Conservation (phyloP, 75 land plant species). For the Selaginella moellendorffii region DNA sequence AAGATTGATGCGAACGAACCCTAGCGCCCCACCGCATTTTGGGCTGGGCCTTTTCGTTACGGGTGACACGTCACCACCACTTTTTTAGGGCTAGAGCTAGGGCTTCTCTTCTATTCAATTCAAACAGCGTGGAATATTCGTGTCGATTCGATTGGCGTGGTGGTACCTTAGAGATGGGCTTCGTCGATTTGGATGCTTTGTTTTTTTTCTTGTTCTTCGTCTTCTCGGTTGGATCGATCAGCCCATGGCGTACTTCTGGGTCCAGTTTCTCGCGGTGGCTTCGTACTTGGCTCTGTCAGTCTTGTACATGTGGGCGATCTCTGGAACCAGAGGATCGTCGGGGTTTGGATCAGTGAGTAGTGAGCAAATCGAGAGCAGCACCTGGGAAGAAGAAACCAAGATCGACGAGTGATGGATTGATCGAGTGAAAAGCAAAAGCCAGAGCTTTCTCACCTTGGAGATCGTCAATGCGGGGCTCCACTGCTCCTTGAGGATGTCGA, state of each 20-base stretch:
- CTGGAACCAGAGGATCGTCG: conserved; percentile 43
- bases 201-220: too few relatives aligned
- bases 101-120: too few relatives aligned
- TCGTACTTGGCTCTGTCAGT: conserved; percentile 37
- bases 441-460: conserved; percentile 41
- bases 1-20: neutral
- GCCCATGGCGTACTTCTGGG: conserved; percentile 49
- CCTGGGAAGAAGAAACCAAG: conserved; percentile 20
- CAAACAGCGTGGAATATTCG: too few relatives aligned
- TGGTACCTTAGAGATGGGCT: too few relatives aligned
- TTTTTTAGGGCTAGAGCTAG: too few relatives aligned
- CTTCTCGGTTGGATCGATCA: conserved; percentile 4
- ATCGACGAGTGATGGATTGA: neutral
- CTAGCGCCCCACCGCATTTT: too few relatives aligned
- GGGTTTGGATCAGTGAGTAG: conserved; percentile 46
- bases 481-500: conserved; percentile 45
- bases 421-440: neutral
- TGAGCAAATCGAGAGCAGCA: conserved; percentile 40
- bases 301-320: conserved; percentile 61
- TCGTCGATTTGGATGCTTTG: too few relatives aligned
- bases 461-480: conserved; percentile 54
- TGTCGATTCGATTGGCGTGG: too few relatives aligned
- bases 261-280: conserved; percentile 41
- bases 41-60: neutral
- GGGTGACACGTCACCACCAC: neutral